Percentiles rank a stretch among this genome's conserved stretches.
Evolutionary conservation across 148 eudicot species (phyloP).

Genomic region (Chenopodium album): DNA sequence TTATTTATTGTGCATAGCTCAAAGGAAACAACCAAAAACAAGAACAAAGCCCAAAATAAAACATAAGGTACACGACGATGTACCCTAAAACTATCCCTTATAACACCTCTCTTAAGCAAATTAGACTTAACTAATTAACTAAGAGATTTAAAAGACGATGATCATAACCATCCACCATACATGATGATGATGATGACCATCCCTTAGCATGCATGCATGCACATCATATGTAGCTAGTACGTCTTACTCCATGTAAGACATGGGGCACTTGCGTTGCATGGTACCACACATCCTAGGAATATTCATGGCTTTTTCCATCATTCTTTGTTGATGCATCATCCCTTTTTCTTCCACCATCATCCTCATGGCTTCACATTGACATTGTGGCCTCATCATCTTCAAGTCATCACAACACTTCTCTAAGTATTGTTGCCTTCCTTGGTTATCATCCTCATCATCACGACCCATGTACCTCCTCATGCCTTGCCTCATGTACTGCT

Average conservation of each 20-base stretch:
- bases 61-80: too few species aligned
- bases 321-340: neutral
- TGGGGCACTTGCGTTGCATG: slow-evolving; percentile 11
- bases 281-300: slow-evolving; percentile 29
- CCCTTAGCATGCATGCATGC: too few species aligned
- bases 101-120: too few species aligned
- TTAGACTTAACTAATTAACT: too few species aligned
- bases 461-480: neutral
- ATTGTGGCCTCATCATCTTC: slow-evolving; percentile 11
- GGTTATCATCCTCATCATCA: neutral
- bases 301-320: slow-evolving; percentile 19
- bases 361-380: slow-evolving; percentile 25
- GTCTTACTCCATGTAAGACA: slow-evolving; percentile 8
- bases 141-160: too few species aligned
- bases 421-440: neutral
- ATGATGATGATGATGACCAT: too few species aligned
- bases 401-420: slow-evolving; percentile 20
- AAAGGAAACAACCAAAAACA: too few species aligned
- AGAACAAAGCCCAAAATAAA: too few species aligned
- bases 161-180: too few species aligned
- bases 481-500: slow-evolving; percentile 12
- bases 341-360: slow-evolving; percentile 12
- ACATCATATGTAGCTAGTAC: too few species aligned
- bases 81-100: too few species aligned
- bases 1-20: too few species aligned